Evolutionary conservation across 2,329 filamentous ascomycete genomes (phyloP).

Genomic region (Apiospora sp.): DNA sequence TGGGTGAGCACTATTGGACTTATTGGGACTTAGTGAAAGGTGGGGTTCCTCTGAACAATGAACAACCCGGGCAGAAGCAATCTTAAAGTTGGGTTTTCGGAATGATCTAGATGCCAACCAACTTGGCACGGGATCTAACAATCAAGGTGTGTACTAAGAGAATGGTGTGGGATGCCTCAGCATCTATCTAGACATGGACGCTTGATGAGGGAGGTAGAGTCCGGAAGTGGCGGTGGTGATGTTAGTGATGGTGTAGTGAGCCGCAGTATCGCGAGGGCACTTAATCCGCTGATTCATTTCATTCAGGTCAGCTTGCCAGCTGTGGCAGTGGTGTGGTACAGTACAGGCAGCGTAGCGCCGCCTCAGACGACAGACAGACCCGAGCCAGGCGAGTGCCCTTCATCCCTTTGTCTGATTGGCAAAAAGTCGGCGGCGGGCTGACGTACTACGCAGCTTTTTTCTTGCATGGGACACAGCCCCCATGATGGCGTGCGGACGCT

Average conservation of each 20-base stretch:
- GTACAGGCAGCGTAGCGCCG: background rate
- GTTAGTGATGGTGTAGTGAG: background rate
- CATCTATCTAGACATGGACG: background rate
- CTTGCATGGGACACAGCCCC: background rate
- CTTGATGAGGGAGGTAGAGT: background rate
- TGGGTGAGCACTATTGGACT: background rate
- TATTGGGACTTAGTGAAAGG: constrained; percentile 1
- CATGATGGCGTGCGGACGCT: constrained; percentile 1
- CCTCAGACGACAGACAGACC: background rate
- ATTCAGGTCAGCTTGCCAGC: background rate
- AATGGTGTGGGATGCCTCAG: too few species aligned
- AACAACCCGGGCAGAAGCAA: background rate
- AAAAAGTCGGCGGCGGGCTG: constrained; percentile 4
- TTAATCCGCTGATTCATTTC: background rate
- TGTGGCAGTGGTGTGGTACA: background rate
- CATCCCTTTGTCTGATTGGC: background rate
- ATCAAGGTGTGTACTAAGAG: background rate
- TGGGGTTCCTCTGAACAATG: constrained; percentile 7
- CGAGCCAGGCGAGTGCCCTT: background rate
- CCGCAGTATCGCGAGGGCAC: background rate
- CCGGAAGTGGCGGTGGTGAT: background rate
- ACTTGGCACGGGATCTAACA: constrained; percentile 15
- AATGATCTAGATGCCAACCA: background rate
- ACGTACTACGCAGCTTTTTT: background rate
- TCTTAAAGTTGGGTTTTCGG: background rate